These are phyloP conservation scores for Leishmania martiniquensis DNA, from an alignment of 208 protist species.

Conservation along the genomic window DNA sequence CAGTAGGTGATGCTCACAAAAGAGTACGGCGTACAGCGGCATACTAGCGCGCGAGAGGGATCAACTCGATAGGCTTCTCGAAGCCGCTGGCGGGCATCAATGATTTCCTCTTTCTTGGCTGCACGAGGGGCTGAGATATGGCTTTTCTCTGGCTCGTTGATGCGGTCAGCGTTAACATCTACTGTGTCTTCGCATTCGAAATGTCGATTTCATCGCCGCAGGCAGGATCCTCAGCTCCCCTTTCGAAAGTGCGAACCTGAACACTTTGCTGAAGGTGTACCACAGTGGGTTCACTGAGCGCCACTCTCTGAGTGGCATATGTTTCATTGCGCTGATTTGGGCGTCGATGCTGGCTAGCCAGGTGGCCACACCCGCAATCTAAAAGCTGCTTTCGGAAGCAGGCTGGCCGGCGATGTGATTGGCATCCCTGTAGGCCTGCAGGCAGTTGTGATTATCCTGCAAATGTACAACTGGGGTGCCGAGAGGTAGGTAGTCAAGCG, in stretches of 20 bases:
- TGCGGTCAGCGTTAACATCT: slow-evolving; percentile 31
- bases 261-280: slow-evolving; percentile 52
- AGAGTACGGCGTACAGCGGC: slow-evolving; percentile 22
- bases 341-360: slow-evolving; percentile 29
- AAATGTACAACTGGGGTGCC: slow-evolving; percentile 52
- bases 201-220: slow-evolving; percentile 26
- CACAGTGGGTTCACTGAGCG: slow-evolving; percentile 46
- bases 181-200: slow-evolving; percentile 34
- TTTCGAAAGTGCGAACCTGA: slow-evolving; percentile 44
- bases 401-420: slow-evolving; percentile 29
- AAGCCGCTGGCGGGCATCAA: slow-evolving; percentile 47
- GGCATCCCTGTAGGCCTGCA: slow-evolving; percentile 37
- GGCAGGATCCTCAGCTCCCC: slow-evolving; percentile 38
- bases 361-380: slow-evolving; percentile 36
- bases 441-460: slow-evolving; percentile 22
- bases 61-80: slow-evolving; percentile 47
- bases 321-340: slow-evolving; percentile 49
- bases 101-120: slow-evolving; percentile 42
- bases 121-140: slow-evolving; percentile 59
- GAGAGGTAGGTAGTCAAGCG: slow-evolving; percentile 40
- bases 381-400: slow-evolving; percentile 39
- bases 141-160: slow-evolving; percentile 31
- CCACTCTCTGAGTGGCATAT: slow-evolving; percentile 24
- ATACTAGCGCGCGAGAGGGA: slow-evolving; percentile 40
- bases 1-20: slow-evolving; percentile 46